Conservation (phyloP, 306 rosid genomes). For the Malus fusca region DNA sequence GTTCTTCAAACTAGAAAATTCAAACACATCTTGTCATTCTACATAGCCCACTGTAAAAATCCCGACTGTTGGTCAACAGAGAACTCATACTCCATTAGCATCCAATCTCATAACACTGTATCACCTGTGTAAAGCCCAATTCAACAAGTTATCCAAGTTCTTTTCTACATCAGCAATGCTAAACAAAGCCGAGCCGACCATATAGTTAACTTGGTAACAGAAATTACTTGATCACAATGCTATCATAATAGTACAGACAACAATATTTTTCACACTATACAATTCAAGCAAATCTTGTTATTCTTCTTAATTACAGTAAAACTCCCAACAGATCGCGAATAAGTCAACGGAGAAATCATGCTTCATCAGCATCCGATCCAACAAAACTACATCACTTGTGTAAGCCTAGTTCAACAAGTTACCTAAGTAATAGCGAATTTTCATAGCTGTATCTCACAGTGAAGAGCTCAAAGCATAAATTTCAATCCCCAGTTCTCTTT, state of each 20-base stretch:
- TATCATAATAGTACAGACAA: background rate
- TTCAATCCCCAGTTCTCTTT: background rate
- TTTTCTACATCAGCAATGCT: conserved; percentile 98
- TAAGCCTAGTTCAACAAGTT: background rate
- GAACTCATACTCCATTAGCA: background rate
- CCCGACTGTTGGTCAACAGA: background rate
- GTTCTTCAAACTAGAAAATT: background rate
- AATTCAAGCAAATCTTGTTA: background rate
- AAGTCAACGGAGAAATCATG: background rate
- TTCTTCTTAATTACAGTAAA: background rate
- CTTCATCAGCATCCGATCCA: background rate
- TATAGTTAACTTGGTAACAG: background rate
- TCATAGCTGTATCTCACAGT: background rate
- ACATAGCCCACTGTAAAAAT: background rate
- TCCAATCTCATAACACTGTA: background rate
- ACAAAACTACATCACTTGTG: background rate
- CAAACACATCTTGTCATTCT: background rate
- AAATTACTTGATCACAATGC: background rate
- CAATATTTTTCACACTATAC: background rate
- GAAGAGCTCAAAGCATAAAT: background rate
- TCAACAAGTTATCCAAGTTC: conserved; percentile 39
- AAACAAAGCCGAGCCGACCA: conserved; percentile 22
- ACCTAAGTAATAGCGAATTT: background rate
- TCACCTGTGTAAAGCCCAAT: background rate
- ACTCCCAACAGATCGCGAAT: background rate